Evolutionary conservation across 1,139 yeast genomes (phyloP), one percentile per base, ranked within the genome.

Genomic region (Yamadazyma sp.): DNA sequence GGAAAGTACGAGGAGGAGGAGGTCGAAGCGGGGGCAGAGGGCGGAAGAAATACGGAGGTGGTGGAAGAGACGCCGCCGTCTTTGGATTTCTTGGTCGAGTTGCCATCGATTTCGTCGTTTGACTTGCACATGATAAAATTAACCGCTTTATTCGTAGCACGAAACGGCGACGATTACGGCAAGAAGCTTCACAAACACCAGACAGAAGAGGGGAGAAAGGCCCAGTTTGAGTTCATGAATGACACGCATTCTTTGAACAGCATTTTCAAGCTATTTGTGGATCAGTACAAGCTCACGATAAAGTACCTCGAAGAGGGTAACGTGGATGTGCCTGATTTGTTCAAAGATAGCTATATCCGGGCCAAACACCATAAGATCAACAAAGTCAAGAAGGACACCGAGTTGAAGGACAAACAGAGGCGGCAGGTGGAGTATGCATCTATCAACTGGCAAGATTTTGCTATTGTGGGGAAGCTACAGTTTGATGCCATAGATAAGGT

Each of bases 391-490:
- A 43, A 41, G 41, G 44, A 56, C 25, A 45, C 43, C 12, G 54
- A 59, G 50, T 60, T 42, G 56, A 66, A 54, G 50, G 59, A 41
- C 50, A 61, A 39, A 64, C 64, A 62, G 38, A 73, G 74, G 38
- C 61, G 68, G 33, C 64, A 64, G 47, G 43, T 79, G 20, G 81
- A 77, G 34, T 87, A 74, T 61, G 91, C 94, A 0, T 77, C 84
- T 23, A 83, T 88, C 18, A 91, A 91, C 59, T 92, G 98, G 98
- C 83, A 83, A 45, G 87, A 86, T 46, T 89, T 89, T 55, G 67
- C 73, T 2, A 68, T 88, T 14, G 85, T 86, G 3, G 89, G 83
- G 36, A 79, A 83, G 1, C 69, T 88, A 10, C 78, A 75, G 39
- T 84, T 89, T 51, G 80, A 79, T 28, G 81, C 79, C 2, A 68